Evolutionary conservation across 441 rosid species (phyloP).

Genomic region (Populus tomentosa): DNA sequence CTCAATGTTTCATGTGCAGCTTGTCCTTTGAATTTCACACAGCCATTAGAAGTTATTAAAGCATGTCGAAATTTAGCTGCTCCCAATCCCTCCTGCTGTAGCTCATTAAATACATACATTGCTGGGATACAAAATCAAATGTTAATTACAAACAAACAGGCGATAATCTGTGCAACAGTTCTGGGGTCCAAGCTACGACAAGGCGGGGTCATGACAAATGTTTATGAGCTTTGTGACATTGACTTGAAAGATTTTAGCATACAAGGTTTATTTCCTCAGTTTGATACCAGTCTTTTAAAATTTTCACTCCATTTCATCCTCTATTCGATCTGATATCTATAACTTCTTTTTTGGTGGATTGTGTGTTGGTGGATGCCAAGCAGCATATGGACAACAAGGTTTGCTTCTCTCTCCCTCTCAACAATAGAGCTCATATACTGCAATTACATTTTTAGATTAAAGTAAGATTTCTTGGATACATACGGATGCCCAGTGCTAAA

Average conservation of each 20-base stretch:
- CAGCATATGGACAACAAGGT: slow-evolving; percentile 94
- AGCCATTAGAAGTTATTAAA: slow-evolving; percentile 74
- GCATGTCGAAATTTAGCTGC: slow-evolving; percentile 86
- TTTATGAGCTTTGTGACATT: slow-evolving; percentile 91
- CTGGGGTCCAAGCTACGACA: slow-evolving; percentile 79
- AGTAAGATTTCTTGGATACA: background rate
- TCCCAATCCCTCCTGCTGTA: slow-evolving; percentile 90
- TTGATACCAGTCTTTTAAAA: background rate
- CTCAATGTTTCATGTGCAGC: slow-evolving; percentile 42
- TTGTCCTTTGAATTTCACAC: slow-evolving; percentile 81
- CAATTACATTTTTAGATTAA: background rate
- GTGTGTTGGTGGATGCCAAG: slow-evolving; percentile 18
- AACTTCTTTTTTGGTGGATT: slow-evolving; percentile 16
- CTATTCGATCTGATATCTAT: slow-evolving; percentile 6
- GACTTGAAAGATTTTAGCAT: slow-evolving; percentile 96
- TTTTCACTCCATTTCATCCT: slow-evolving; percentile 16
- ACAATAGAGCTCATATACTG: background rate
- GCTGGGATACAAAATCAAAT: slow-evolving; percentile 83
- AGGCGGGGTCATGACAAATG: slow-evolving; percentile 86
- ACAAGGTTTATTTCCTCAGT: slow-evolving; percentile 52
- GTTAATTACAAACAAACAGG: slow-evolving; percentile 94
- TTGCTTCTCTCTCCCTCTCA: slow-evolving; percentile 9
- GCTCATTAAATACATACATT: slow-evolving; percentile 83
- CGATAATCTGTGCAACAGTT: slow-evolving; percentile 81
- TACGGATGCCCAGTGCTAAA: background rate